phyloP scores from a whole-genome alignment of 106 monocot genomes.

The Acanthochlamys bracteata region DNA sequence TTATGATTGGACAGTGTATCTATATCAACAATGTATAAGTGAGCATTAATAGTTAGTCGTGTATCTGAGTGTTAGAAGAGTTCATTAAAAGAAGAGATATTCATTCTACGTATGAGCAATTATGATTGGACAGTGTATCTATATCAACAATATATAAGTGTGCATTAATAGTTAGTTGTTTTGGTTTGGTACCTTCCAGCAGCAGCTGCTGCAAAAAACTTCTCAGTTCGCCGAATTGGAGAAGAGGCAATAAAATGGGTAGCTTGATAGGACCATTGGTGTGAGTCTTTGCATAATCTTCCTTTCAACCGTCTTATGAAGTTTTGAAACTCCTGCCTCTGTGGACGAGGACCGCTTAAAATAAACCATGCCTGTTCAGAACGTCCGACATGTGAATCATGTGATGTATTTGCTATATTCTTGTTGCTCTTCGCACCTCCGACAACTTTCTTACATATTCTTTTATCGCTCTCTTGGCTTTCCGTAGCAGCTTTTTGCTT shows the following conservation, averaged over 20 bases:
- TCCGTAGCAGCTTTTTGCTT: too few species aligned
- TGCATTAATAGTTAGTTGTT: neutral
- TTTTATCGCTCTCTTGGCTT: too few species aligned
- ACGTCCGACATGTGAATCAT: constrained; percentile 1
- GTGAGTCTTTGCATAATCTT: constrained; percentile 70
- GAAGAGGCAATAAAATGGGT: constrained; percentile 84
- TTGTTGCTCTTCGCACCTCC: neutral
- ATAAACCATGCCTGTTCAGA: constrained; percentile 51
- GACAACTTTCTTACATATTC: neutral
- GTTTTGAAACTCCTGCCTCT: constrained; percentile 70
- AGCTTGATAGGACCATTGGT: constrained; percentile 80
- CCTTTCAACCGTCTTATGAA: constrained; percentile 53
- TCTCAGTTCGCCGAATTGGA: constrained; percentile 80
- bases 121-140: too few species aligned
- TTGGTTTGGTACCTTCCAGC: constrained; percentile 64
- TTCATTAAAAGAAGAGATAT: too few species aligned
- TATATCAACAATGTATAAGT: too few species aligned
- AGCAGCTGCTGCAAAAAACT: constrained; percentile 95
- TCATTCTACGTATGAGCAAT: too few species aligned
- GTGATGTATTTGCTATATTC: constrained; percentile 1
- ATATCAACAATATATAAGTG: too few species aligned
- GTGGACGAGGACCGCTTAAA: constrained; percentile 64
- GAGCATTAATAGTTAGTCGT: too few species aligned
- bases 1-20: too few species aligned
- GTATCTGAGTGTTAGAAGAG: too few species aligned